Base-by-base conservation (phyloP, 169 alveolate species). In the Cryptosporidium muris region DNA sequence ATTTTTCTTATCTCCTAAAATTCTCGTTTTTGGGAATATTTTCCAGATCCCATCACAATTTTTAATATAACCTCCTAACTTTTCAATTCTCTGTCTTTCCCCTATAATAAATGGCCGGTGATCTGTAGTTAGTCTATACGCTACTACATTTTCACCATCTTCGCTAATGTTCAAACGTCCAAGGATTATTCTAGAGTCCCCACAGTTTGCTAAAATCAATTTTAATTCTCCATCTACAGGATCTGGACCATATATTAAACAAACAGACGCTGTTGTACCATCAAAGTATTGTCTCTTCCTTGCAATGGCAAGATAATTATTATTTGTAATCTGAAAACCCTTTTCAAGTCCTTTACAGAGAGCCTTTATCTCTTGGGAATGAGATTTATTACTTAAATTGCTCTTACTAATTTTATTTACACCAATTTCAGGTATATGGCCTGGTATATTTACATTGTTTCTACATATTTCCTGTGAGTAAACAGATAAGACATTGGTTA, bases 191-290 rank as follows among this genome's bases (percentile, higher is more conserved):
- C 43, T 62, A 1, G 85, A 74, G 60, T 74, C 85, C 5, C 85
- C 85, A 25, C 85, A 74, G 40, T 74, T 74, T 58, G 74, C 85
- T 12, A 74, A 36, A 0, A 74, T 68, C 9, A 74, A 63, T 12
- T 74, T 74, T 16, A 74, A 54, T 11, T 74, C 60, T 14, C 60
- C 40, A 54, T 74, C 85, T 14, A 45, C 51, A 1, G 85, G 85
- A 37, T 74, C 85, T 9, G 85, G 85, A 14, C 85, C 85, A 14
- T 58, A 74, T 37, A 74, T 74, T 3, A 74, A 36, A 43, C 85
- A 74, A 11, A 74, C 68, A 12, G 60, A 14, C 11, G 85, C 85
- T 58, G 85, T 74, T 38, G 85, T 74, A 2, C 85, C 85, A 56
- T 74, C 85, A 62, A 56, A 16, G 14, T 58, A 1, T 58, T 48